These are phyloP conservation scores for Lactarius deliciosus DNA, from an alignment of 768 basidiomycete genomes.

Conservation along the genomic window DNA sequence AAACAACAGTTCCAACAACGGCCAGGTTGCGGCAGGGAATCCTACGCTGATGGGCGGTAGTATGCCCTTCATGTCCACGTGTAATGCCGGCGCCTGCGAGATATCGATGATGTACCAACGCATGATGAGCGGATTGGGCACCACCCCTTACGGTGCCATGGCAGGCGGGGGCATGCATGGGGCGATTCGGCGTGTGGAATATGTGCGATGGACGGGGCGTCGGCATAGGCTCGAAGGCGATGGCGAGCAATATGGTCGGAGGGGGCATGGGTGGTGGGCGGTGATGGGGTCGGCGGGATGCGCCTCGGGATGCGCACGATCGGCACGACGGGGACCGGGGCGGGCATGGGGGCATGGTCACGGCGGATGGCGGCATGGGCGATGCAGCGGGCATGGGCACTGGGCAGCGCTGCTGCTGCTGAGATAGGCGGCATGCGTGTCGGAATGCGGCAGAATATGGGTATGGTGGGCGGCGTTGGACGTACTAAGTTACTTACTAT, in stretches of 20 bases:
- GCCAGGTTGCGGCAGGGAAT: constrained; percentile 33
- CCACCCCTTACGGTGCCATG: constrained; percentile 39
- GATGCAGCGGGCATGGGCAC: no score
- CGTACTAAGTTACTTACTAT: not conserved
- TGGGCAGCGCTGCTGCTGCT: no score
- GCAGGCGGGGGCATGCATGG: constrained; percentile 41
- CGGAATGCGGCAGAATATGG: no score
- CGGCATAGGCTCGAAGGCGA: constrained; percentile 40
- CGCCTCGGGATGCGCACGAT: no score
- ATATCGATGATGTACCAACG: constrained; percentile 73
- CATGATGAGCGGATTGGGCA: no score
- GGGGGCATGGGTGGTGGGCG: constrained; percentile 34
- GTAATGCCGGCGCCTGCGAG: constrained; percentile 30
- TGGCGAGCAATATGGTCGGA: constrained; percentile 37
- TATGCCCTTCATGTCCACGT: constrained; percentile 43
- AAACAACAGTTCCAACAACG: constrained; percentile 29
- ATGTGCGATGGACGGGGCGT: constrained; percentile 47
- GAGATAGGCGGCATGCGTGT: no score
- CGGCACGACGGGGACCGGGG: no score
- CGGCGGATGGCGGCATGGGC: no score
- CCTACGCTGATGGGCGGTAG: constrained; percentile 34
- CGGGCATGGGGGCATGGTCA: no score
- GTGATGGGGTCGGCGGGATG: constrained; percentile 5
- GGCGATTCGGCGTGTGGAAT: constrained; percentile 32
- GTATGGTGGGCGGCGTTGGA: no score